Evolutionary conservation across 2,329 filamentous ascomycete genomes (phyloP).

Genomic region (Alternaria infectoria): DNA sequence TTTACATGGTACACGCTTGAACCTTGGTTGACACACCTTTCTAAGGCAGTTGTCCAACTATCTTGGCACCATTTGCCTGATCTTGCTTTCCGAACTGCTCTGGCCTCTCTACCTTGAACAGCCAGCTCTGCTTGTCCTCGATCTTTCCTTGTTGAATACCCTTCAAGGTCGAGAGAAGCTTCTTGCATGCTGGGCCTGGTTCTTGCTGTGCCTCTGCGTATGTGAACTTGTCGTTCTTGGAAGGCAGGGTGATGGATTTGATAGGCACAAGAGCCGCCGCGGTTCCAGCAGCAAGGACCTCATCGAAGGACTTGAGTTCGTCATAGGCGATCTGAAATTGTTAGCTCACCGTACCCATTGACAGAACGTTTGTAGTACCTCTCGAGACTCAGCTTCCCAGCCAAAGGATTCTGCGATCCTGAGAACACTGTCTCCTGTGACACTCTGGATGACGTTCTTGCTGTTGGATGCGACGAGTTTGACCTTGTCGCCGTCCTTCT

Average conservation of each 20-base stretch:
- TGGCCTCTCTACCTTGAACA: slow-evolving; percentile 53
- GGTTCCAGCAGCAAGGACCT: slow-evolving; percentile 91
- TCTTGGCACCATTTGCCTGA: slow-evolving; percentile 28
- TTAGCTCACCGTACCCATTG: slow-evolving; percentile 5
- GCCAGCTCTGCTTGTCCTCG: slow-evolving; percentile 80
- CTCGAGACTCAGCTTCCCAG: slow-evolving; percentile 80
- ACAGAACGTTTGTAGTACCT: slow-evolving; percentile 55
- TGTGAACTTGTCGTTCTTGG: slow-evolving; percentile 61
- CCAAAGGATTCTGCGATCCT: slow-evolving; percentile 78
- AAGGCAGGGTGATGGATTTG: slow-evolving; percentile 80
- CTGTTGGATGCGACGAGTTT: slow-evolving; percentile 88
- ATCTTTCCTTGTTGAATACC: slow-evolving; percentile 84
- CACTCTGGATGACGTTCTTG: slow-evolving; percentile 83
- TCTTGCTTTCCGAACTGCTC: slow-evolving; percentile 42
- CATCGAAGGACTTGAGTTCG: slow-evolving; percentile 68
- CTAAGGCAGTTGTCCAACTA: slow-evolving; percentile 46
- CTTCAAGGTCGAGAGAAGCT: slow-evolving; percentile 77
- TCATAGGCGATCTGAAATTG: slow-evolving; percentile 66
- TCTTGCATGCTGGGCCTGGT: slow-evolving; percentile 74
- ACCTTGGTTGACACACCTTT: neutral
- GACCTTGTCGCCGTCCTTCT: slow-evolving; percentile 64
- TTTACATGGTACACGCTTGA: neutral
- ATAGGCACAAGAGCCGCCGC: slow-evolving; percentile 92
- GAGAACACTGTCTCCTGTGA: slow-evolving; percentile 80
- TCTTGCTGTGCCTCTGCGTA: slow-evolving; percentile 67